Base-by-base conservation (phyloP, 306 rosid genomes). In the Lupinus albus region DNA sequence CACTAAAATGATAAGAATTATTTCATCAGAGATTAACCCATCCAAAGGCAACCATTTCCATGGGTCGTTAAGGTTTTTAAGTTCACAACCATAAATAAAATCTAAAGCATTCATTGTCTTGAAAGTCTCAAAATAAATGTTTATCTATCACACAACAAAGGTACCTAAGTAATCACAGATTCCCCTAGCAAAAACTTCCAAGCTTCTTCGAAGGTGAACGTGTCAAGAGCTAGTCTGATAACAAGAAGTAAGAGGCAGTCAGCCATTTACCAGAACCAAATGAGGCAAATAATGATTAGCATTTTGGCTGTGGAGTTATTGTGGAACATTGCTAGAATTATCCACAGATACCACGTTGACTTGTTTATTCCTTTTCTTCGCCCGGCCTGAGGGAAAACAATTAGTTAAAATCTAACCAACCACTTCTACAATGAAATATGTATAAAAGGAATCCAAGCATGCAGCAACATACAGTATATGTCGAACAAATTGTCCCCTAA, bases 401-500 rank as follows among this genome's bases (percentile, higher is more conserved):
- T 12, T 48, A 44, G 32, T 62, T 21, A 30, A 2, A 51, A 64
- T 69, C 45, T 20, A 55, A 18, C 64, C 76, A 64, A 11, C 56
- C 14, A 55, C 58, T 18, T 53, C n/a, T n/a, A 61, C 8, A 48
- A 6, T 13, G 8, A 36, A 70, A 39, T 30, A 6, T 3, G 28
- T 15, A 32, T 12, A 60, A 38, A 51, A 61, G 5, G 69, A 42
- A 75, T 76, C 73, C 14, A 61, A 36, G 49, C 68, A 67, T 28
- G 63, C 18, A 25, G 61, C 68, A 51, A 72, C 71, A 8, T 78
- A 80, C 66, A 30, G 76, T 72, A 73, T 71, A 14, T 70, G 76
- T 7, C 88, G 80, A 16, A 84, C 95, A 55, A 88, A 88, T 74
- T 82, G 89, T 68, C 95, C 95, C 70, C 78, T 78, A 25, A 2